Conservation (phyloP, 2,329 filamentous ascomycete genomes). For the Fusarium fracticaudum region DNA sequence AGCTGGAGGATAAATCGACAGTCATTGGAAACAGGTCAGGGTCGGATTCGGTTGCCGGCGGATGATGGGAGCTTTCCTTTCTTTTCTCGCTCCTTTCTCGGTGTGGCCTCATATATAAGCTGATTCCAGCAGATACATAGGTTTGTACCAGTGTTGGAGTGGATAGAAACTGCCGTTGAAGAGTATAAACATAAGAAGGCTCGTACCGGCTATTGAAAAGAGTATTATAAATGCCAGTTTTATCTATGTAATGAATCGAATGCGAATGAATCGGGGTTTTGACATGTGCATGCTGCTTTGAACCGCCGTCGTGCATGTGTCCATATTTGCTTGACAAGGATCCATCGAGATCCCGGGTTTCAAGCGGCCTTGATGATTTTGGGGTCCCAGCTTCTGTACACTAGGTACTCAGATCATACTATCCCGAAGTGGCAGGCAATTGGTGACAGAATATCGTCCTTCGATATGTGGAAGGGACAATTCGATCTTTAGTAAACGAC, state of each 20-base stretch:
- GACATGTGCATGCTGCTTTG: conserved; percentile 4
- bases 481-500: neutral
- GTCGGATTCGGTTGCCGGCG: conserved; percentile 14
- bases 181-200: neutral
- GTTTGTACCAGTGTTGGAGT: neutral
- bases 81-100: conserved; percentile 11
- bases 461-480: neutral
- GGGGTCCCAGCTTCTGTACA: conserved; percentile 6
- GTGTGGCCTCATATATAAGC: neutral
- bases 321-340: neutral
- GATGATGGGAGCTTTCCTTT: conserved; percentile 3
- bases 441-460: neutral
- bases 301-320: neutral
- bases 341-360: conserved; percentile 7
- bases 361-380: neutral
- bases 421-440: conserved; percentile 6
- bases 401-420: conserved; percentile 15
- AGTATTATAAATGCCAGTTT: neutral
- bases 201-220: neutral
- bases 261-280: conserved; percentile 6
- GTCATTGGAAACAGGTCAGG: conserved; percentile 4
- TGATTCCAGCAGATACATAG: neutral
- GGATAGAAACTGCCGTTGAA: neutral
- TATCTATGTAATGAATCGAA: neutral
- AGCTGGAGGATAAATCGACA: conserved; percentile 12